These are phyloP conservation scores for Aspergillus ostianus DNA, from an alignment of 495 filamentous ascomycete species.

Conservation along the genomic window DNA sequence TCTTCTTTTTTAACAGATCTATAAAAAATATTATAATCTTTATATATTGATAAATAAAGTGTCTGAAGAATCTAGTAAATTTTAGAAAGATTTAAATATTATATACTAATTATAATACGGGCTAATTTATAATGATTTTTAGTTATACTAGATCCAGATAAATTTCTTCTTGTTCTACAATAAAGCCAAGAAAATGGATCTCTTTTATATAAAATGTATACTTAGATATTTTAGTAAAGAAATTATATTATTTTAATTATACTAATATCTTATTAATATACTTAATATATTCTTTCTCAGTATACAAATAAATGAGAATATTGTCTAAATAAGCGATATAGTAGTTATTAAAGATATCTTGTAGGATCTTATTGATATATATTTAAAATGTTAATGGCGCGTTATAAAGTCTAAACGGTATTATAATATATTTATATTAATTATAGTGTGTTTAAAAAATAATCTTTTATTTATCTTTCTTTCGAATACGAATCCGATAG, in stretches of 20 bases:
- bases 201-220: constrained; percentile 8
- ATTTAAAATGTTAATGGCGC: constrained; percentile 3
- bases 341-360: constrained; percentile 7
- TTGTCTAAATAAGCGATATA: constrained; percentile 6
- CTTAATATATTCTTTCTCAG: constrained; percentile 1
- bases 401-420: constrained; percentile 4
- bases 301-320: constrained; percentile 5
- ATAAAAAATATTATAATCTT: too few relatives aligned
- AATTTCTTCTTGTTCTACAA: not conserved
- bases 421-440: constrained; percentile 11
- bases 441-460: constrained; percentile 7
- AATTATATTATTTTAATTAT: constrained; percentile 5
- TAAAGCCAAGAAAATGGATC: constrained; percentile 3
- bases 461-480: constrained; percentile 6
- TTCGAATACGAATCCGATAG: not conserved
- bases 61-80: constrained; percentile 1
- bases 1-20: too few relatives aligned
- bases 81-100: constrained; percentile 4
- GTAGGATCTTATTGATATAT: constrained; percentile 5
- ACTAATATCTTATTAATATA: constrained; percentile 8
- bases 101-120: constrained; percentile 3
- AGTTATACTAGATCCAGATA: not conserved
- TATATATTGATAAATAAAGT: constrained; percentile 5
- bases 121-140: constrained; percentile 10
- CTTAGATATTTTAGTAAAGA: constrained; percentile 9